Evolutionary conservation across 2,329 filamentous ascomycete species (phyloP), one percentile per base, ranked within the genome.

Genomic region (Penicillium italicum): DNA sequence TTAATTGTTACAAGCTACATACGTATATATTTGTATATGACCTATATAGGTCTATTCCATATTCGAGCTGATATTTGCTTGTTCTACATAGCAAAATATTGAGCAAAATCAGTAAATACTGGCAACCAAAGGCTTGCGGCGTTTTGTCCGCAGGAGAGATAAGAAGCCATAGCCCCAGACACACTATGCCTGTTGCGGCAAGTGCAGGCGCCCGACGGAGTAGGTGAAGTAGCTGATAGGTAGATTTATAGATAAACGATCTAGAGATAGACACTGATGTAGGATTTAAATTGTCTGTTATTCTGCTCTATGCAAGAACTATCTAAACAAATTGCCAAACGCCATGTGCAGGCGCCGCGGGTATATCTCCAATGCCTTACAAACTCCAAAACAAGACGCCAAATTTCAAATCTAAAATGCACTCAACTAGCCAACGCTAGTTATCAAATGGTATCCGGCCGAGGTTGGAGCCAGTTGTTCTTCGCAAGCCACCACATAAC

Each of bases 401-500:
- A 14, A 31, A 37, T 4, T 16, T 28, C 11, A 20, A 50, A 24
- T 10, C 11, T 8, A 34, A 9, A 30, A 20, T 1, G 14, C 24
- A 9, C 1, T 5, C 26, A n/a, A 12, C 18, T 6, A 28, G 10
- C 3, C 9, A 30, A 30, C 11, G 12, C 31, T 2, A n/a, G 5
- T n/a, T 30, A 45, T 45, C 18, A 14, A 28, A 34, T 34, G 8
- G 4, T 18, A 28, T 42, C 22, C 16, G 30, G 33, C 4, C 42
- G 37, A 47, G 57, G 58, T 34, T 62, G 53, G 33, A 61, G 55
- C 71, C 71, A 74, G 48, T 72, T 63, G 53, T 72, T 68, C 47
- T 67, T 66, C n/a, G 60, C 64, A 11, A 75, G 60, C 69, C 79
- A 77, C 56, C 82, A 69, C 0, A 78, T 68, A 1, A 77, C 72